A percentile compares a stretch with the other conserved stretches of the same genome.
Evolutionary conservation across 305 asterid genomes (phyloP).

Genomic region (Rubia tinctorum): DNA sequence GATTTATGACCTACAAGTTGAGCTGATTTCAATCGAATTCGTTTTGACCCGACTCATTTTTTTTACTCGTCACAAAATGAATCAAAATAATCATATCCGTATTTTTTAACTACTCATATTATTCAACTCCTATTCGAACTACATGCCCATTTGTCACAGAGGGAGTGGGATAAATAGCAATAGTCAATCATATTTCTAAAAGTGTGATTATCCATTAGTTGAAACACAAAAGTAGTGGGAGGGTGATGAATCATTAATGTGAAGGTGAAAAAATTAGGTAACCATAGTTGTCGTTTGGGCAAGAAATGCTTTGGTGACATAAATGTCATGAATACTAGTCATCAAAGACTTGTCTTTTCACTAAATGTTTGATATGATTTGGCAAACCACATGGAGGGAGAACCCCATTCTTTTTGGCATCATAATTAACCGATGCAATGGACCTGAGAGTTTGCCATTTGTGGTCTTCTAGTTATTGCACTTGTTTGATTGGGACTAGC

Average conservation of each 20-base stretch:
- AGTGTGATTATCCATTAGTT: not conserved
- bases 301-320: constrained; percentile 4
- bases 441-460: constrained; percentile 3
- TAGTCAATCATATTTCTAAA: not conserved
- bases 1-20: too few species aligned
- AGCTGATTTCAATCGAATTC: too few species aligned
- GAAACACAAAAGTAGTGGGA: constrained; percentile 7
- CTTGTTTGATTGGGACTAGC: not conserved
- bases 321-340: constrained; percentile 1
- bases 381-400: constrained; percentile 11
- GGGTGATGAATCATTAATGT: constrained; percentile 7
- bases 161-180: not conserved
- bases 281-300: constrained; percentile 3
- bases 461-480: not conserved
- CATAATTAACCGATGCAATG: constrained; percentile 7
- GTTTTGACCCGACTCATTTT: too few species aligned
- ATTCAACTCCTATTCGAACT: too few species aligned
- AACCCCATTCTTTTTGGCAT: constrained; percentile 11
- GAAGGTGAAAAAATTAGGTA: constrained; percentile 13
- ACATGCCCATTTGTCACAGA: too few species aligned
- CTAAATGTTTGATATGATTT: constrained; percentile 4
- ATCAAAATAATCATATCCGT: too few species aligned
- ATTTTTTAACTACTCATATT: too few species aligned
- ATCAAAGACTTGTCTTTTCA: constrained; percentile 17
- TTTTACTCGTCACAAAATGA: too few species aligned